Conservation (phyloP, 2,329 filamentous ascomycete genomes). For the Cucurbitaria berberidis region DNA sequence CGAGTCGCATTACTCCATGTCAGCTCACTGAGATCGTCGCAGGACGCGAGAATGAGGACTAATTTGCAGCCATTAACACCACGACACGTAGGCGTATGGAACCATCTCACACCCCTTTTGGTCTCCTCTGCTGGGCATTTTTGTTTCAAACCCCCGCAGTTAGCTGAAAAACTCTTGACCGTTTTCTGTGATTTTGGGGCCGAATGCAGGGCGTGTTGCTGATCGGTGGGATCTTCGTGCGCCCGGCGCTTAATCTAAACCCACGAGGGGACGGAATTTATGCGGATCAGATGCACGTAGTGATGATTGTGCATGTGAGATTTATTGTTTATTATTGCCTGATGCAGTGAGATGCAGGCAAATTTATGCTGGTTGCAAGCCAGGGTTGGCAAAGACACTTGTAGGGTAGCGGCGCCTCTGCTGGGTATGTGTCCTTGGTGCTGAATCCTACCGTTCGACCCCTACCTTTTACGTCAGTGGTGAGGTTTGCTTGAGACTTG, state of each 20-base stretch:
- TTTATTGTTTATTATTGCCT: background rate
- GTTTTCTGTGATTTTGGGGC: constrained; percentile 5
- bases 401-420: background rate
- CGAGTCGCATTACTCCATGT: background rate
- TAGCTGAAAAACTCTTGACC: constrained; percentile 4
- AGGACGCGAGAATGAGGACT: background rate
- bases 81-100: background rate
- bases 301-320: constrained; percentile 2
- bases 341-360: background rate
- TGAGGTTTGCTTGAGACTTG: no score
- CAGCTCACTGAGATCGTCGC: background rate
- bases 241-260: constrained; percentile 19
- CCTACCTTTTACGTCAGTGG: no score
- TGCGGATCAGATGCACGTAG: background rate
- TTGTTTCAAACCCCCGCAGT: constrained; percentile 3
- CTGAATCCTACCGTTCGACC: background rate
- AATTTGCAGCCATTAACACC: background rate
- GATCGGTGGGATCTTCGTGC: constrained; percentile 2
- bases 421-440: background rate
- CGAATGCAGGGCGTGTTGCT: constrained; percentile 13
- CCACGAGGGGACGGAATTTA: constrained; percentile 3
- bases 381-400: no score
- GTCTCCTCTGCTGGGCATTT: background rate
- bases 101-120: background rate
- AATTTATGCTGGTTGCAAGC: no score